A percentile compares a stretch with the other conserved stretches of the same genome.
These are phyloP conservation scores for Calonectria honghensis DNA, from an alignment of 2,329 filamentous ascomycete species.

Conservation along the genomic window DNA sequence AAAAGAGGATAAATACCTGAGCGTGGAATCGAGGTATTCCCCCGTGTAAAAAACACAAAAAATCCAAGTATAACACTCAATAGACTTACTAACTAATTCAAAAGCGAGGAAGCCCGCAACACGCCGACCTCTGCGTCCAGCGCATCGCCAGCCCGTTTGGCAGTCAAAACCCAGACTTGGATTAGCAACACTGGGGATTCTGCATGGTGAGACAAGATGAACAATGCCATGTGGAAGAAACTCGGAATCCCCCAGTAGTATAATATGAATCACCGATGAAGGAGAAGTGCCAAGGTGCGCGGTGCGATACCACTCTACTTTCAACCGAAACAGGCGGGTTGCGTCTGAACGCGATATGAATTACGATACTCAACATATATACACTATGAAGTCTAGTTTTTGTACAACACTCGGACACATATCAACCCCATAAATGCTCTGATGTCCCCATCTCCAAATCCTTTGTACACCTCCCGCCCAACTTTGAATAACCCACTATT, in stretches of 20 bases:
- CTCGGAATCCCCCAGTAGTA: neutral
- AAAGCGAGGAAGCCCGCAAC: neutral
- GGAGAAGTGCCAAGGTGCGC: neutral
- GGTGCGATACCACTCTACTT: neutral
- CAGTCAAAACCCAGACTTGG: conserved; percentile 26
- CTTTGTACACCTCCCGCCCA: neutral
- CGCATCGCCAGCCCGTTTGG: conserved; percentile 2
- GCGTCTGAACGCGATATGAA: neutral
- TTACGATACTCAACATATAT: neutral
- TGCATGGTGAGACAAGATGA: neutral
- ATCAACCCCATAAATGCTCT: neutral
- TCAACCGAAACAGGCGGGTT: neutral
- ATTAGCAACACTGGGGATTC: neutral
- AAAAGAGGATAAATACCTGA: neutral
- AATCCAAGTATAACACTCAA: neutral
- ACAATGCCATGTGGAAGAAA: neutral
- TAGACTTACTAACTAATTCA: neutral
- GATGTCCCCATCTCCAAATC: neutral
- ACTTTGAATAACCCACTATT: neutral
- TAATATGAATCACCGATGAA: neutral
- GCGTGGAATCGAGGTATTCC: neutral
- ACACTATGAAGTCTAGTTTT: conserved; percentile 14
- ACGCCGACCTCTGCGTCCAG: neutral
- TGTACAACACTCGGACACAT: neutral
- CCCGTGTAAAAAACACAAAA: neutral